Evolutionary conservation across 148 eudicot genomes (phyloP).

Genomic region (Vaccinium macrocarpon): DNA sequence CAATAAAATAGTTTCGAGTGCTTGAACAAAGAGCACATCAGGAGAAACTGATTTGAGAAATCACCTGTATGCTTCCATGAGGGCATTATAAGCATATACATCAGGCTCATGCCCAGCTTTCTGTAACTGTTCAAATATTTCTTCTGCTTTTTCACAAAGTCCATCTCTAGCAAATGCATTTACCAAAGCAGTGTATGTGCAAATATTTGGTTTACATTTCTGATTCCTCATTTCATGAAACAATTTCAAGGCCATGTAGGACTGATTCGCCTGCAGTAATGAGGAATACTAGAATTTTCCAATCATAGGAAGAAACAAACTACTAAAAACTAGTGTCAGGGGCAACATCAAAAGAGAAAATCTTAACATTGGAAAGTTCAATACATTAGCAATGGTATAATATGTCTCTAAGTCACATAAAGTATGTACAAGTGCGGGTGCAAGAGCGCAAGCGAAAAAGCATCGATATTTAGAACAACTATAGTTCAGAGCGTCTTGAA

Average conservation of each 20-base stretch:
- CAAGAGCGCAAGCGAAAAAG: too few species aligned
- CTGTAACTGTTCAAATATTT: constrained; percentile 77
- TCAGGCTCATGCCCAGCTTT: constrained; percentile 84
- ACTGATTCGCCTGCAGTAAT: constrained; percentile 56
- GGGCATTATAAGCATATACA: constrained; percentile 88
- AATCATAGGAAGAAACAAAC: constrained; percentile 5
- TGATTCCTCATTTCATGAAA: constrained; percentile 69
- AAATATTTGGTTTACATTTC: constrained; percentile 75
- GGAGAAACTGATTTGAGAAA: constrained; percentile 11
- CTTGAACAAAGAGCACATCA: neutral
- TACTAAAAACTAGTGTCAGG: neutral
- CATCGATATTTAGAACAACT: too few species aligned
- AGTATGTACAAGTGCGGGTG: too few species aligned
- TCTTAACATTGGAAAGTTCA: neutral
- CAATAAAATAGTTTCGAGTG: constrained; percentile 1
- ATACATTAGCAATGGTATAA: neutral
- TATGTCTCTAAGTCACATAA: neutral
- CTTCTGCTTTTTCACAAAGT: constrained; percentile 89
- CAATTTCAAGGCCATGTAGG: constrained; percentile 76
- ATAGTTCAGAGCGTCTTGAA: too few species aligned
- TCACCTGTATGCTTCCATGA: constrained; percentile 93
- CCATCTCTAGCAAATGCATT: constrained; percentile 93
- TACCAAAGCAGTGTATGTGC: constrained; percentile 79
- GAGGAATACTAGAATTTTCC: neutral
- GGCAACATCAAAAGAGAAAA: neutral